Percentiles rank a stretch among this genome's conserved stretches.
Conservation (phyloP, 495 filamentous ascomycete genomes). For the Trichoderma erinaceum region DNA sequence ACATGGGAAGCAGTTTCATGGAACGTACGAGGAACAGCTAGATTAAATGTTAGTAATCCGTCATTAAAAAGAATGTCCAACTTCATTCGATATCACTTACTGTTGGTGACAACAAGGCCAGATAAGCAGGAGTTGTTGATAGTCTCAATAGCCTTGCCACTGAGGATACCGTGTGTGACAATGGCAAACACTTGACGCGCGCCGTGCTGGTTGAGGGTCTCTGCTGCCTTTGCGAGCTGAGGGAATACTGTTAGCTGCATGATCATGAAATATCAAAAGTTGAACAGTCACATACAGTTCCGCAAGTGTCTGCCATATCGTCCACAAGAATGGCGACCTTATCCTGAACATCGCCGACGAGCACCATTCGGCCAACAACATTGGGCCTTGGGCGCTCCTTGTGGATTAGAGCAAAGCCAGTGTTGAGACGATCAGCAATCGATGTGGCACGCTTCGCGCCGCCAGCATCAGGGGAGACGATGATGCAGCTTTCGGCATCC, state of each 20-base stretch:
- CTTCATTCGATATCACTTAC: neutral
- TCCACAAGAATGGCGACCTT: constrained; percentile 53
- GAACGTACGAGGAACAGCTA: constrained; percentile 12
- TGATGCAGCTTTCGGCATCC: constrained; percentile 75
- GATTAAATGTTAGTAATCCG: neutral
- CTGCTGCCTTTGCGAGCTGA: constrained; percentile 82
- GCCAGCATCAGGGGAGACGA: constrained; percentile 93
- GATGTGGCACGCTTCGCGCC: constrained; percentile 96
- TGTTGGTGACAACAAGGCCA: constrained; percentile 90
- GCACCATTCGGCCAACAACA: constrained; percentile 93
- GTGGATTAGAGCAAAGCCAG: constrained; percentile 97
- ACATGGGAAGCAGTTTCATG: neutral
- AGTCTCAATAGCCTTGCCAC: constrained; percentile 83
- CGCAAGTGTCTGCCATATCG: constrained; percentile 94
- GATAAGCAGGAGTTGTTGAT: constrained; percentile 75
- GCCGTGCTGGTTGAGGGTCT: constrained; percentile 83
- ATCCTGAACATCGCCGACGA: constrained; percentile 68
- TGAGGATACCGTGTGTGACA: constrained; percentile 92
- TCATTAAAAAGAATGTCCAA: neutral
- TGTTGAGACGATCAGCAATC: constrained; percentile 89
- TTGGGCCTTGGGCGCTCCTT: constrained; percentile 94
- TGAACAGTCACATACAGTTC: constrained; percentile 30
- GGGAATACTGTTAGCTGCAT: neutral
- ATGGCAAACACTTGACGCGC: constrained; percentile 86
- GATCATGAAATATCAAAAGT: neutral